Evolutionary conservation across 495 filamentous ascomycete species (phyloP).

Genomic region (Cercophora newfieldiana): DNA sequence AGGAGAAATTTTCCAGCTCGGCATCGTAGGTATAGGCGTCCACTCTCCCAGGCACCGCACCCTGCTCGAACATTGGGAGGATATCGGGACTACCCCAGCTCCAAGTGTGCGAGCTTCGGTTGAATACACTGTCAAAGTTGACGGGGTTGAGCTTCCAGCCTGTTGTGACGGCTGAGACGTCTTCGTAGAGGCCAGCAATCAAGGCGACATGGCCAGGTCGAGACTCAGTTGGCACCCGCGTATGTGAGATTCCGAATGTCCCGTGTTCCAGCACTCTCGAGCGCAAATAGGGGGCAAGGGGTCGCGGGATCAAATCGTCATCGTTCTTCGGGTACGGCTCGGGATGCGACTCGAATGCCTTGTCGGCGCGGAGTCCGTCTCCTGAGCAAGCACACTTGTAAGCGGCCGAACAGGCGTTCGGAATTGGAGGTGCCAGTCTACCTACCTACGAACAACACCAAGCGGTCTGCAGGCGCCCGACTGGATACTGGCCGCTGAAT

Average conservation of each 20-base stretch:
- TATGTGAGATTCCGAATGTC: conserved; percentile 99
- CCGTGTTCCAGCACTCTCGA: conserved; percentile 83
- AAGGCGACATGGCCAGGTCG: conserved; percentile 96
- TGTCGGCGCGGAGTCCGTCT: conserved; percentile 95
- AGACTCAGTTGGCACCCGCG: conserved; percentile 95
- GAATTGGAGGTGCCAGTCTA: conserved; percentile 22
- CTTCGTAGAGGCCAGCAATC: conserved; percentile 96
- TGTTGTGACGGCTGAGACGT: conserved; percentile 95
- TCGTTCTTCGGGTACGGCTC: conserved; percentile 76
- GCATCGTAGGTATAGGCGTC: conserved; percentile 81
- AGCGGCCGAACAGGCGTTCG: background rate
- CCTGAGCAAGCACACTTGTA: conserved; percentile 44
- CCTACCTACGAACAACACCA: conserved; percentile 91
- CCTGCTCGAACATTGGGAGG: conserved; percentile 93
- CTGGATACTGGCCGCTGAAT: conserved; percentile 60
- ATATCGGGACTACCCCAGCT: conserved; percentile 99
- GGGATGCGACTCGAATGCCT: conserved; percentile 91
- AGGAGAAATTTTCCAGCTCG: conserved; percentile 87
- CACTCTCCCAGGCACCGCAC: conserved; percentile 82
- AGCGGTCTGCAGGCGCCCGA: conserved; percentile 81
- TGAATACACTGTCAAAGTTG: conserved; percentile 98
- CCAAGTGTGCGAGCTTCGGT: conserved; percentile 94
- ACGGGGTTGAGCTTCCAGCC: conserved; percentile 99
- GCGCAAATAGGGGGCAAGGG: conserved; percentile 90
- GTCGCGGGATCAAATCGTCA: conserved; percentile 60